Evolutionary conservation across 495 filamentous ascomycete genomes (phyloP), one percentile per base, ranked within the genome.

Genomic region (Podospora pseudocomata): DNA sequence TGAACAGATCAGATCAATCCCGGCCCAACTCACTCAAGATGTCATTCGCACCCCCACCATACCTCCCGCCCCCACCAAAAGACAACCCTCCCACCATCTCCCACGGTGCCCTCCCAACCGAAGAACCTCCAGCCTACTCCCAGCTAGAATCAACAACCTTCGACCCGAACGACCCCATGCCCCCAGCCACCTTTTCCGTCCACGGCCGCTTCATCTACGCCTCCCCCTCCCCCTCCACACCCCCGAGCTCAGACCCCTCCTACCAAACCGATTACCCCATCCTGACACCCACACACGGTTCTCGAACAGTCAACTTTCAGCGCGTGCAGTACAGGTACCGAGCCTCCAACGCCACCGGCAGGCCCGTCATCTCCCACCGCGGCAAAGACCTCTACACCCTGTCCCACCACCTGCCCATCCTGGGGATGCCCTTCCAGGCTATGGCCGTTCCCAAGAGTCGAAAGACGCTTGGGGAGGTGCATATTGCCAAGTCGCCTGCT

Each of bases 241-340:
- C 73, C 0, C 65, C 67, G 23, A 61, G 66, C 60, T 71, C 74
- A 7, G 19, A 68, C 9, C 72, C 76, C 9, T 26, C 72, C 28
- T 78, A 78, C 64, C 67, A 76, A 60, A 74, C 77, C 20, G 76
- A 76, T 26, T 66, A 73, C 23, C 66, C 64, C 3, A 75, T 72
- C 28, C 74, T 77, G 60, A 65, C 68, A 11, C 74, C 71, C 58
- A 65, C 67, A 2, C 15, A 13, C 3, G 70, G 68, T 0, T 70
- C 72, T 2, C 66, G 59, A 3, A 16, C 6, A 11, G 74, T 80
- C 19, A 69, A 72, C 5, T 72, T 80, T 44, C 26, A 74, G 27
- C 78, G 78, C 1, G 64, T 80, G 4, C 70, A 77, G 16, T 69
- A 71, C 64, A 70, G 72, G 55, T 69, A 76, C 15, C 70, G 72